Base-by-base conservation (phyloP, 192 early-diverging fungal genomes). In the Coemansia furcata region DNA sequence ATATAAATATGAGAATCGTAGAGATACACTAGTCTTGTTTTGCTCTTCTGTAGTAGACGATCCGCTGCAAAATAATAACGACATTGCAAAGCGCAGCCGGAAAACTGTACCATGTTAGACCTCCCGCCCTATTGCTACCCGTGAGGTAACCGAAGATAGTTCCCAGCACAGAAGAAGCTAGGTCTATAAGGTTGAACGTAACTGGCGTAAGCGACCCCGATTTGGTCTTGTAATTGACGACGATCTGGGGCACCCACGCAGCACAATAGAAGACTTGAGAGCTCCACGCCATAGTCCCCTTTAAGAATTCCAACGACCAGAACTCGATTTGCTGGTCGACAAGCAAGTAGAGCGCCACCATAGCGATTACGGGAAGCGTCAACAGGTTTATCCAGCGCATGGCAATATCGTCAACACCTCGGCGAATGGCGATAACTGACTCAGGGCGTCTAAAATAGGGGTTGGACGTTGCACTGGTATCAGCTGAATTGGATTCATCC, bases 161-260 rank as follows among this genome's bases (percentile, higher is more conserved):
- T 33, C 29, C 65, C 38, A n/a, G 3, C 39, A 66, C 54, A 44
- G 26, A 35, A 54, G 21, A 0, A 23, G 40, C 39, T 5, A 58
- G 33, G 15, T 30, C 29, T 29, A 52, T 17, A 1, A 66, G 1
- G 42, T 55, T 40, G 52, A 35, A 58, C 15, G 39, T 36, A 6
- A 55, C 52, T 39, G 54, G 38, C n/a, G 49, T 38, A 37, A 66
- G 52, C 10, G 37, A 30, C 9, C 63, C 63, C 1, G 63, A 65
- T 15, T 43, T 40, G 4, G 65, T 38, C 30, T 42, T 52, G 17
- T 23, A 38, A 10, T 66, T 66, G 5, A 66, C 54, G 3, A 66
- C 23, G 8, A 66, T 30, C 65, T 66, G 65, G 39, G 65, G 65
- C 40, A 66, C 9, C 50, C 54, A 55, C 29, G 39, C 44, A 6